These are phyloP conservation scores for Rosa chinensis DNA, from an alignment of 306 rosid genomes.

Conservation along the genomic window DNA sequence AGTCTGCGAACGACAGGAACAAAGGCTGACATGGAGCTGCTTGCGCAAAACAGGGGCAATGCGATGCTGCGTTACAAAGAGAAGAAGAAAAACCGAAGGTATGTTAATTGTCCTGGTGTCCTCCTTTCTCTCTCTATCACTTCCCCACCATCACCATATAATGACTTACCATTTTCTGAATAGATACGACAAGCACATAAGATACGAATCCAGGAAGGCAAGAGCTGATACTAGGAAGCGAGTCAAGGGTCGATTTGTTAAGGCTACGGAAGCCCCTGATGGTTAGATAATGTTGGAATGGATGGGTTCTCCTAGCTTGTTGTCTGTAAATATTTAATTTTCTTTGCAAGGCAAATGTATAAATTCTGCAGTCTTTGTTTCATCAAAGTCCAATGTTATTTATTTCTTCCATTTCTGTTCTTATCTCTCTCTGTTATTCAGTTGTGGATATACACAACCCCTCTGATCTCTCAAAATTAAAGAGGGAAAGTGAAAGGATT, in stretches of 20 bases:
- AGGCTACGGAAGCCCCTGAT: conserved; percentile 42
- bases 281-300: conserved; percentile 16
- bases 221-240: conserved; percentile 75
- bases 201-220: conserved; percentile 71
- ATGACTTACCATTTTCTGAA: neutral
- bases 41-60: conserved; percentile 61
- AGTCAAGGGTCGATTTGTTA: conserved; percentile 72
- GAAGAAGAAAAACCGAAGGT: conserved; percentile 62
- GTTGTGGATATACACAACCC: neutral
- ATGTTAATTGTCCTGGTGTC: neutral
- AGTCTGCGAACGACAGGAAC: conserved; percentile 34
- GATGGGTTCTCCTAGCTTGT: neutral
- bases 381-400: neutral
- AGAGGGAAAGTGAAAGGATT: neutral
- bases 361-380: conserved; percentile 14
- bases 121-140: neutral
- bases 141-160: neutral
- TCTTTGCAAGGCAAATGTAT: conserved; percentile 22
- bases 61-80: conserved; percentile 82
- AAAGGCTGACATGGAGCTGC: conserved; percentile 43
- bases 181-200: conserved; percentile 68
- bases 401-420: neutral
- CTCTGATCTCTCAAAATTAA: neutral
- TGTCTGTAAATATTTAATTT: conserved; percentile 29
- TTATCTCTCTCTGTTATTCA: neutral